Evolutionary conservation across 2,329 filamentous ascomycete species (phyloP).

Genomic region (Aulographum hederae): DNA sequence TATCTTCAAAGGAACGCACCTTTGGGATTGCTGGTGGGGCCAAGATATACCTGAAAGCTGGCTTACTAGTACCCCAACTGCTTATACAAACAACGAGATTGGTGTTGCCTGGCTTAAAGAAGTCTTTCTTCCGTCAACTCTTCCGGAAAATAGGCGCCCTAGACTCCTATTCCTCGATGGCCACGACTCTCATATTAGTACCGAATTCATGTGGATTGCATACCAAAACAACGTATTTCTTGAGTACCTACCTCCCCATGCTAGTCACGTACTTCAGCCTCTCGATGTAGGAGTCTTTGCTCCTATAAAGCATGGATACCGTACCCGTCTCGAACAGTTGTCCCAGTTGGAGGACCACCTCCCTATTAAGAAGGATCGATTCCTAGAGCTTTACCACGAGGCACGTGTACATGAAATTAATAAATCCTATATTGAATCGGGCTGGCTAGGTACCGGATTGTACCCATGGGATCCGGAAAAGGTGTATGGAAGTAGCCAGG

Average conservation of each 20-base stretch:
- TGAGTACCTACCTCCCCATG: neutral
- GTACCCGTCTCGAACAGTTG: neutral
- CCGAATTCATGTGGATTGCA: neutral
- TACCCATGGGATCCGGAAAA: neutral
- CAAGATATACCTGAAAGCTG: no score
- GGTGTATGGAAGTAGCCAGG: neutral
- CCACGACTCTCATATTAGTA: neutral
- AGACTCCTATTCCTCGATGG: neutral
- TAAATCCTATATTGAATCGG: neutral
- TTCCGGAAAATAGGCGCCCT: neutral
- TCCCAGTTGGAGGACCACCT: neutral
- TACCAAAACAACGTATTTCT: neutral
- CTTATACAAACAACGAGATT: neutral
- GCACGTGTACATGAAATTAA: neutral
- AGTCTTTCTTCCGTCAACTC: neutral
- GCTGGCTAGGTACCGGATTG: neutral
- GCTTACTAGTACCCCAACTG: no score
- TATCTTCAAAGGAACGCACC: neutral
- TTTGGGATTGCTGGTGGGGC: neutral
- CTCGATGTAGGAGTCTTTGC: neutral
- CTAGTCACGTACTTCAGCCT: neutral
- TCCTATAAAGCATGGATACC: neutral
- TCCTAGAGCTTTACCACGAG: neutral
- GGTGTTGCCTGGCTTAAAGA: neutral
- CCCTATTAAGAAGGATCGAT: neutral